Base-by-base conservation (phyloP, 495 filamentous ascomycete species). In the Cenococcum geophilum region DNA sequence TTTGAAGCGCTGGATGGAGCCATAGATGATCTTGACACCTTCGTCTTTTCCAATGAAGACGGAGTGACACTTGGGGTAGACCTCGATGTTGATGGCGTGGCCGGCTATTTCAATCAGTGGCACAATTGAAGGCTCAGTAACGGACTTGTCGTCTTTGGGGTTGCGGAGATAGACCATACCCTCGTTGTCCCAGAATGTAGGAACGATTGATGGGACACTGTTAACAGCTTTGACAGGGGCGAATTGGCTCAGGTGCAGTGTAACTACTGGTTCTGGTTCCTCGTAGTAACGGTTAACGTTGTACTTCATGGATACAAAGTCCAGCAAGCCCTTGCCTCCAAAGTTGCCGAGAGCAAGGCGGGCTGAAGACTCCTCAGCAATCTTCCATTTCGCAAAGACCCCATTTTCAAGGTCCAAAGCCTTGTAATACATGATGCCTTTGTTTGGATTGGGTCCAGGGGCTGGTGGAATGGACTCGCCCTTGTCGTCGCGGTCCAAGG, bases 381-480 rank as follows among this genome's bases (percentile, higher is more conserved):
- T 49, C 32, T 66, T 69, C 67, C 66, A 70, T 53, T 70, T 70
- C 42, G 68, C 68, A 42, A 69, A 70, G 1, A 69, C 45, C 8
- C 63, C 63, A 1, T 70, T 70, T 0, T 69, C 62, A 6, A 69
- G 62, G 52, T 70, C 67, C 21, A 70, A 55, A 1, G 63, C 22
- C 57, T 70, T 70, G 52, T 70, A 70, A 48, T 70, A 70, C 27
- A 63, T 62, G 11, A 70, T 55, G 3, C 68, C 68, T 65, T 40
- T 40, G 14, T 40, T 40, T 40, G 36, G 36, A 14, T 40, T 40
- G 6, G 36, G 36, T 14, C 36, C 36, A 8, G 36, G 6, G 36
- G 6, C 14, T 40, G 36, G 36, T 14, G 36, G 36, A 40, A 40
- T 14, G 10, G 34, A 23, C 3, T 43, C n/a, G 1, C 36, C 36